These are phyloP conservation scores for Acanthamoeba culbertsoni DNA, from an alignment of 208 protist species.

Conservation along the genomic window DNA sequence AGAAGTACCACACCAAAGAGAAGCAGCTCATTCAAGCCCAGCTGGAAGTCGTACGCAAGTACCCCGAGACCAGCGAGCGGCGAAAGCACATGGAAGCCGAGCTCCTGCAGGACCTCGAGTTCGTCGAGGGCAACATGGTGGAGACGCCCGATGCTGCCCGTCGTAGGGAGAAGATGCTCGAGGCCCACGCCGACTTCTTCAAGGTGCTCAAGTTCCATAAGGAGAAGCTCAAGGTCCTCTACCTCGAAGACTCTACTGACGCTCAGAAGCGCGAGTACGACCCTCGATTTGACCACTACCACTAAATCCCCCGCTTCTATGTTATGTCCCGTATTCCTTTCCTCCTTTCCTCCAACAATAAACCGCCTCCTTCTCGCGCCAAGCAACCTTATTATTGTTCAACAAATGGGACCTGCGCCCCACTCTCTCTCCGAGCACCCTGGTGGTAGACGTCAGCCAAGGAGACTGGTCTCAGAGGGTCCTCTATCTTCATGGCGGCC, in stretches of 20 bases:
- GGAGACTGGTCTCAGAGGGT: too few species aligned
- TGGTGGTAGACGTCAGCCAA: too few species aligned
- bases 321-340: not conserved
- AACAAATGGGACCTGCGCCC: too few species aligned
- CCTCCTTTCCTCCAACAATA: not conserved
- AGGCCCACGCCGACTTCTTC: slow-evolving; percentile 36
- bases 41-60: not conserved
- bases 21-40: slow-evolving; percentile 36
- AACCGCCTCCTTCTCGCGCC: not conserved
- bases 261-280: slow-evolving; percentile 26
- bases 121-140: slow-evolving; percentile 34
- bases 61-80: slow-evolving; percentile 11
- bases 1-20: slow-evolving; percentile 19
- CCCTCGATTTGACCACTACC: slow-evolving; percentile 15
- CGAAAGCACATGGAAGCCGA: slow-evolving; percentile 5
- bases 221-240: slow-evolving; percentile 50
- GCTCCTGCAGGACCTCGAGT: slow-evolving; percentile 16
- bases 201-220: slow-evolving; percentile 47
- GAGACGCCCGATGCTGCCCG: not conserved
- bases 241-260: not conserved
- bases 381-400: not conserved
- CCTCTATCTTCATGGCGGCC: too few species aligned
- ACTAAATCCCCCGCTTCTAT: not conserved
- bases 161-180: slow-evolving; percentile 29
- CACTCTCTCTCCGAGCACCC: too few species aligned